Evolutionary conservation across 169 alveolate species (phyloP), one percentile per base, ranked within the genome.

Genomic region (Plasmodium chabaudi): DNA sequence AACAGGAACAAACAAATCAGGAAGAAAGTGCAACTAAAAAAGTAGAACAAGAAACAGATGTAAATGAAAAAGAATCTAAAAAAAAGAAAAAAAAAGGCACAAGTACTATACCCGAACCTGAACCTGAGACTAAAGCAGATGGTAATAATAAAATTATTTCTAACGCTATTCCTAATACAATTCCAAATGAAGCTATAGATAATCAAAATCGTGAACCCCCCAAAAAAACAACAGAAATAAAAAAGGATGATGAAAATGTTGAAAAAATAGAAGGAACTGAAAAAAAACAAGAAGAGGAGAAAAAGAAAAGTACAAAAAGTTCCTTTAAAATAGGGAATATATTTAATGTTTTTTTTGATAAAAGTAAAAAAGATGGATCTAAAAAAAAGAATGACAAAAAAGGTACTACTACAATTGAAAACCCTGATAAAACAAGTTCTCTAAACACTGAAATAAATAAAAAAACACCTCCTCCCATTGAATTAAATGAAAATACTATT

Each of bases 311-410:
- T 34, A 42, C 72, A 47, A 60, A 59, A 73, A 59, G 42, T 39
- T 12, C 51, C 21, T 10, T 21, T 2, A 71, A 17, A 39, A 51
- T 71, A 13, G 84, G 84, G 15, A 73, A 67, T 47, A 61, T 57
- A 44, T 77, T 77, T 27, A 63, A 65, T 77, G 75, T 63, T 19
- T 21, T 51, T 7, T 77, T 77, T 39, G 88, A 77, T 44, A 68
- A 56, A 44, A 23, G 60, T n/a, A 77, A 46, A 64, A 77, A 69
- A 46, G 17, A 55, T n/a, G 51, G 19, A 42, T 9, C 17, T 1
- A 55, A 65, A n/a, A 21, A 34, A 34, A 65, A 65, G 49, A 65
- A 34, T 2, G 25, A 46, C 6, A 49, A 49, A 10, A 25, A 13
- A 51, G 17, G 59, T 51, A 51, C 59, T 0, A 15, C n/a, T 4